Conservation (phyloP, 2,329 filamentous ascomycete species). For the Graphium sp. region DNA sequence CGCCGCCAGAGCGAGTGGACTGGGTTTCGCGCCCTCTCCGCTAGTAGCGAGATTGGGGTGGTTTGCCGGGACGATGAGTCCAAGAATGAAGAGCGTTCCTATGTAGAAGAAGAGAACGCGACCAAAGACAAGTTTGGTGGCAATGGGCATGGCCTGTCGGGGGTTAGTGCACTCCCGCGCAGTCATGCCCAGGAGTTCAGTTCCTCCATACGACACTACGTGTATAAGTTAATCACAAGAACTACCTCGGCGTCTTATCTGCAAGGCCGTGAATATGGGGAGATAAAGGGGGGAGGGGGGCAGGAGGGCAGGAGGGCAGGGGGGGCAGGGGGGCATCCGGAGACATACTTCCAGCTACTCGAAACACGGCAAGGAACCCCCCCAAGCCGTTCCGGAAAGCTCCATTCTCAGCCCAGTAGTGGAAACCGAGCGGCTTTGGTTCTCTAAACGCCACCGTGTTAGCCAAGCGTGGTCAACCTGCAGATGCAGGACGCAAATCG, state of each 20-base stretch:
- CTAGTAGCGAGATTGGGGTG: conserved; percentile 21
- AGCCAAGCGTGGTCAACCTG: too few species aligned
- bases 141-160: conserved; percentile 26
- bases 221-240: background rate
- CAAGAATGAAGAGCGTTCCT: conserved; percentile 30
- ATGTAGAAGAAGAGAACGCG: conserved; percentile 35
- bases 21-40: conserved; percentile 3
- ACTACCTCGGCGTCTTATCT: background rate
- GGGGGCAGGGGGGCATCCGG: too few species aligned
- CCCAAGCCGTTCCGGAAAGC: conserved; percentile 22
- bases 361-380: conserved; percentile 24
- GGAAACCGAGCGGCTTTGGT: conserved; percentile 12
- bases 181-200: conserved; percentile 25
- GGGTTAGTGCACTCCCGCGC: conserved; percentile 27
- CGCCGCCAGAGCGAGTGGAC: conserved; percentile 3
- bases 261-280: background rate
- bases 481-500: too few species aligned
- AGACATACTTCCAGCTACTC: conserved; percentile 18
- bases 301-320: too few species aligned
- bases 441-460: conserved; percentile 1
- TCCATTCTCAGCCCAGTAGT: conserved; percentile 29
- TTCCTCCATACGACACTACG: conserved; percentile 22
- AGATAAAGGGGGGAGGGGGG: too few species aligned
- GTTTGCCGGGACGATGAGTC: conserved; percentile 26
- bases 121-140: conserved; percentile 37